A percentile compares a stretch with the other conserved stretches of the same genome.
phyloP scores from a whole-genome alignment of 2,329 filamentous ascomycete genomes.

The Trichoderma afroharzianum region DNA sequence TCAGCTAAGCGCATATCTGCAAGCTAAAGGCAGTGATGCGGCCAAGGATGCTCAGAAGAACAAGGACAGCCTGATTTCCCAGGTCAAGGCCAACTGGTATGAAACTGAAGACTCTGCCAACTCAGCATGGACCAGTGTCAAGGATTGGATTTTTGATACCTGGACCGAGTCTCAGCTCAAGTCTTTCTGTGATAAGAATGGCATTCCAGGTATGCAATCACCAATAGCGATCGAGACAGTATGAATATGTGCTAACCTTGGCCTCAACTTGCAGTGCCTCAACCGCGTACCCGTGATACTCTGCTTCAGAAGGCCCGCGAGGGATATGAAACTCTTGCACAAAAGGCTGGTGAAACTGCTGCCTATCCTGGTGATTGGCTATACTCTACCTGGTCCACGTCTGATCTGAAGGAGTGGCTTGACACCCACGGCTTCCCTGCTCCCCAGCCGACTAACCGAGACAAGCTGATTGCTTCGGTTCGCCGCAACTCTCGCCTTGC shows the following conservation, averaged over 20 bases:
- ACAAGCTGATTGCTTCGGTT: conserved; percentile 83
- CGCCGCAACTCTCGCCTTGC: conserved; percentile 86
- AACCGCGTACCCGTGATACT: conserved; percentile 80
- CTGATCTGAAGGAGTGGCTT: conserved; percentile 89
- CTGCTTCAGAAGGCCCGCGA: conserved; percentile 73
- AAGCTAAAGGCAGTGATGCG: conserved; percentile 66
- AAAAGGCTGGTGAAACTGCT: conserved; percentile 69
- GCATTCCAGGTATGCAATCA: conserved; percentile 59
- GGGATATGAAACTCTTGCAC: conserved; percentile 75
- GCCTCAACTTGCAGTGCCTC: conserved; percentile 56
- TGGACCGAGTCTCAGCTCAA: conserved; percentile 95
- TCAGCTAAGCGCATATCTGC: conserved; percentile 65
- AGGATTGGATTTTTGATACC: conserved; percentile 92
- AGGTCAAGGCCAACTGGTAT: conserved; percentile 72
- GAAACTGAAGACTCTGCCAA: conserved; percentile 75
- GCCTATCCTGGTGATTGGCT: conserved; percentile 95
- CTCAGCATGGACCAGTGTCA: conserved; percentile 66
- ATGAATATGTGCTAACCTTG: neutral
- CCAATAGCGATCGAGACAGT: neutral
- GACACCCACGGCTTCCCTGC: conserved; percentile 82
- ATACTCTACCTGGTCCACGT: conserved; percentile 86
- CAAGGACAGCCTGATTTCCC: conserved; percentile 63
- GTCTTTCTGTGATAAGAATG: conserved; percentile 83
- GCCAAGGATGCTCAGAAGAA: conserved; percentile 64
- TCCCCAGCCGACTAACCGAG: conserved; percentile 78